Percentiles rank a stretch among this genome's conserved stretches.
phyloP scores from a whole-genome alignment of 1,284 basidiomycete genomes.

The Termitomyces sp. region DNA sequence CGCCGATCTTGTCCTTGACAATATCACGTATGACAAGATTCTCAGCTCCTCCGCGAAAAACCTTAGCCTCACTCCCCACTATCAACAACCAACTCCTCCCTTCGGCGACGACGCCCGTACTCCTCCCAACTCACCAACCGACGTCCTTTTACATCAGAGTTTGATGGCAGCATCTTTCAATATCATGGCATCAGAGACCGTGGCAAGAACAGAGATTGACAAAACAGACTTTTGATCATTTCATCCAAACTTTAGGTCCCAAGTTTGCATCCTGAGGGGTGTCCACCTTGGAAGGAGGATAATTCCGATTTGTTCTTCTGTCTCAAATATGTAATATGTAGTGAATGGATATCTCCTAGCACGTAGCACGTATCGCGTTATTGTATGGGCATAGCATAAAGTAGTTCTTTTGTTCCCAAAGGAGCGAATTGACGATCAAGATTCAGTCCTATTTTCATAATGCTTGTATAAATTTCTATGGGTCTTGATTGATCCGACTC shows the following conservation, averaged over 20 bases:
- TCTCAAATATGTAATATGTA: neutral
- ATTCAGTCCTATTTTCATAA: too few species aligned
- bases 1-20: constrained; percentile 16
- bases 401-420: too few species aligned
- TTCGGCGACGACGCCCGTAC: constrained; percentile 10
- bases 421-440: too few species aligned
- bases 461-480: too few species aligned
- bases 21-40: constrained; percentile 20
- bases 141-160: neutral
- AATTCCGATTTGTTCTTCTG: neutral
- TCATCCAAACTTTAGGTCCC: neutral
- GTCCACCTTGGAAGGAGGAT: neutral
- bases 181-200: constrained; percentile 6
- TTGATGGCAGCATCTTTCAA: constrained; percentile 6
- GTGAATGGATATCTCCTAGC: neutral
- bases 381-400: too few species aligned
- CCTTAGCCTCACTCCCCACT: constrained; percentile 5
- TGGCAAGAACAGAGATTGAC: neutral
- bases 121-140: constrained; percentile 16
- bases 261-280: neutral
- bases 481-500: too few species aligned
- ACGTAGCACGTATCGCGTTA: too few species aligned
- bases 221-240: neutral
- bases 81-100: neutral
- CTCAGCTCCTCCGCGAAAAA: constrained; percentile 16